A percentile compares a stretch with the other conserved stretches of the same genome.
Evolutionary conservation across 106 monocot genomes (phyloP).

Genomic region (Dendrobium chrysotoxum): DNA sequence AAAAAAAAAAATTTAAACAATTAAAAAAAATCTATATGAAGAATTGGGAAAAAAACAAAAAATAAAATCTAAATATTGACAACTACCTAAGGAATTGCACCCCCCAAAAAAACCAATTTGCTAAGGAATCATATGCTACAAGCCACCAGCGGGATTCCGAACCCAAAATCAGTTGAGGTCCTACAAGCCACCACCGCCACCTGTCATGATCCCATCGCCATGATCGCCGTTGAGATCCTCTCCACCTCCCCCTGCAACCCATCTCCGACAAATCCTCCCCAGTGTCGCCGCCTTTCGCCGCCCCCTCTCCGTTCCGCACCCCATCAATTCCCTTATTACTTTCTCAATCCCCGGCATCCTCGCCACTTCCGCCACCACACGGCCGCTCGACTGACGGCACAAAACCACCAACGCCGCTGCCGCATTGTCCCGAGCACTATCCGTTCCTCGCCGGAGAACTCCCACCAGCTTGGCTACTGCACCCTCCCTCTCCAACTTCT

Average conservation of each 20-base stretch:
- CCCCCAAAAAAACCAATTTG: background rate
- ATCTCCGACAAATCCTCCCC: constrained; percentile 48
- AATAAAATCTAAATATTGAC: background rate
- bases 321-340: constrained; percentile 62
- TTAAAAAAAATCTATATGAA: too few relatives aligned
- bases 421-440: constrained; percentile 54
- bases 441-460: constrained; percentile 55
- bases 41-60: too few relatives aligned
- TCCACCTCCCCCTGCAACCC: constrained; percentile 21
- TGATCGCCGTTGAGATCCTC: constrained; percentile 1
- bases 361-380: constrained; percentile 18
- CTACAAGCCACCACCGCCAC: background rate
- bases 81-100: background rate
- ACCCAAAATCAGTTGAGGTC: background rate
- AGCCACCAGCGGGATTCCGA: background rate
- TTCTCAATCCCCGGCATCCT: constrained; percentile 47
- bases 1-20: too few relatives aligned
- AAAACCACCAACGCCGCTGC: constrained; percentile 41
- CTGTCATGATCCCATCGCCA: background rate
- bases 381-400: constrained; percentile 27
- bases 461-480: constrained; percentile 32
- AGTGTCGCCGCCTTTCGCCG: constrained; percentile 62
- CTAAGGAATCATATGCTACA: too few relatives aligned
- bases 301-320: constrained; percentile 38
- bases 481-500: constrained; percentile 21